Percentiles rank a stretch among this genome's conserved stretches.
These are phyloP conservation scores for Plantago rigida DNA, from an alignment of 305 asterid genomes.

Conservation along the genomic window DNA sequence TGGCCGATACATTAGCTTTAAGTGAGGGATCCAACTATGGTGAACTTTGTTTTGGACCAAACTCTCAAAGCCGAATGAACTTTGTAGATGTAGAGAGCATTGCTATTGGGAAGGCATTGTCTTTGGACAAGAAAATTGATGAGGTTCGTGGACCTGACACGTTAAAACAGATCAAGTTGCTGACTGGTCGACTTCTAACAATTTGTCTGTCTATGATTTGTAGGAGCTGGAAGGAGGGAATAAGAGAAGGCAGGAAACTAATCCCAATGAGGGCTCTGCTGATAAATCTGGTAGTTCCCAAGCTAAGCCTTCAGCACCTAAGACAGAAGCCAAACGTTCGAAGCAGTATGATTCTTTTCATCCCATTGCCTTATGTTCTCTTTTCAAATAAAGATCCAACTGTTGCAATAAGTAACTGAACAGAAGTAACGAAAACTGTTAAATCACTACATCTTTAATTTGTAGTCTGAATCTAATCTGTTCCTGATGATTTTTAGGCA, in stretches of 20 bases:
- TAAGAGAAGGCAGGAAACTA: conserved; percentile 33
- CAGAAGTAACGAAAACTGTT: background rate
- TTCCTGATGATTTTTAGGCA: conserved; percentile 36
- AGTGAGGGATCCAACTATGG: conserved; percentile 31
- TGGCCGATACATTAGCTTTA: conserved; percentile 21
- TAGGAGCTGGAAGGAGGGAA: conserved; percentile 35
- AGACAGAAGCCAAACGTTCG: conserved; percentile 55
- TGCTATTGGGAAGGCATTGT: conserved; percentile 22
- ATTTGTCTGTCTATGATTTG: background rate
- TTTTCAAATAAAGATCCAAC: background rate
- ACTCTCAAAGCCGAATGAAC: conserved; percentile 22
- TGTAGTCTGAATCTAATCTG: background rate
- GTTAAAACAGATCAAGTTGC: background rate
- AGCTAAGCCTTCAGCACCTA: conserved; percentile 42
- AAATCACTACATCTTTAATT: background rate
- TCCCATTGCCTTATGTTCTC: background rate
- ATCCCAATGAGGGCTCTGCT: conserved; percentile 33
- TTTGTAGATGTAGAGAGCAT: conserved; percentile 23
- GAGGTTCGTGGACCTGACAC: conserved; percentile 28
- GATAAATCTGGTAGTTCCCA: conserved; percentile 40
- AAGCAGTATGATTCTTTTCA: conserved; percentile 48
- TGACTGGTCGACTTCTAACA: background rate
- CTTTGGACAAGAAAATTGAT: conserved; percentile 28
- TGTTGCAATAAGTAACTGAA: background rate
- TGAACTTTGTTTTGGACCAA: conserved; percentile 21